phyloP scores from a whole-genome alignment of 345 rosid genomes.

The Fremontodendron californicum region DNA sequence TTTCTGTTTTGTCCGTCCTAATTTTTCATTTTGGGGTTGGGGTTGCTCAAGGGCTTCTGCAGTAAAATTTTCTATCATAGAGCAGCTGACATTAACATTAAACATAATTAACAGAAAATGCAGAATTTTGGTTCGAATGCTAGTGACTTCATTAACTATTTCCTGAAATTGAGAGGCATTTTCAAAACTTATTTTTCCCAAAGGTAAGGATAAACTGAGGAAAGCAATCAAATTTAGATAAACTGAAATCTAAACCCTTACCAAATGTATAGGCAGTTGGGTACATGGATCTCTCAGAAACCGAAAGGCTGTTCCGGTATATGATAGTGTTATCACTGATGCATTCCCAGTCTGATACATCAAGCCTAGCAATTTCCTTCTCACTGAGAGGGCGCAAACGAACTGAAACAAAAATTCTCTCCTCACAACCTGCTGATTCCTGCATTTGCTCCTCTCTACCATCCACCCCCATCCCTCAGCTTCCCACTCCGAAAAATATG shows the following conservation, averaged over 20 bases:
- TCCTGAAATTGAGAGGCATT: neutral
- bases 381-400: slow-evolving; percentile 82
- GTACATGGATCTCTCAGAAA: slow-evolving; percentile 82
- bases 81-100: neutral
- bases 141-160: neutral
- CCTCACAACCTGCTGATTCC: slow-evolving; percentile 36
- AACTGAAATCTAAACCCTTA: slow-evolving; percentile 33
- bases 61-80: neutral
- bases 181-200: neutral
- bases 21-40: too few relatives aligned
- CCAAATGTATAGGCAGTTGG: slow-evolving; percentile 83
- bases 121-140: neutral
- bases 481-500: slow-evolving; percentile 16
- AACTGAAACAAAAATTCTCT: slow-evolving; percentile 75
- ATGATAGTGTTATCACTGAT: slow-evolving; percentile 61
- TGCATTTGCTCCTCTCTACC: slow-evolving; percentile 51
- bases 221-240: neutral
- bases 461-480: slow-evolving; percentile 44
- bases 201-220: neutral
- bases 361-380: slow-evolving; percentile 66
- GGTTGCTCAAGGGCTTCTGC: neutral
- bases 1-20: neutral
- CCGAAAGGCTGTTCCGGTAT: slow-evolving; percentile 61
- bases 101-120: neutral
- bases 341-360: slow-evolving; percentile 85